Conservation (phyloP, 106 monocot species). For the Xerophyta viscosa region DNA sequence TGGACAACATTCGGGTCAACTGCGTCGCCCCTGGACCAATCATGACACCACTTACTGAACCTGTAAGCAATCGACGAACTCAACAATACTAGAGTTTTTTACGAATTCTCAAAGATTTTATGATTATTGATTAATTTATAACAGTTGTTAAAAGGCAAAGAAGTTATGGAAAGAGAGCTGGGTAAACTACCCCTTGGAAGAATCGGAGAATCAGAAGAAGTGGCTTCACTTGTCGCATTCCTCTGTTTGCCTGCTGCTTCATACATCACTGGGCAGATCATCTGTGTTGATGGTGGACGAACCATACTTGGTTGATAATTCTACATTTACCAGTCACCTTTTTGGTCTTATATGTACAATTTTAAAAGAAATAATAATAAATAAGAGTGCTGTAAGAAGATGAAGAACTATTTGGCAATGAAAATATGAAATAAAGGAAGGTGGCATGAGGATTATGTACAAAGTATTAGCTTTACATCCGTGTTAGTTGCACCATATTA, state of each 20-base stretch:
- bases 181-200: slow-evolving; percentile 3
- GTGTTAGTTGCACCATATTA: too few relatives aligned
- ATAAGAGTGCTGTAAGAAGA: too few relatives aligned
- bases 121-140: not conserved
- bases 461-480: too few relatives aligned
- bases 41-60: slow-evolving; percentile 30
- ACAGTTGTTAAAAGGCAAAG: not conserved
- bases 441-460: too few relatives aligned
- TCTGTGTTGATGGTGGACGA: slow-evolving; percentile 6
- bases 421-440: too few relatives aligned
- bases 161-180: not conserved
- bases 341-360: too few relatives aligned
- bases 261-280: slow-evolving; percentile 7
- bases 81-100: too few relatives aligned
- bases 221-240: slow-evolving; percentile 7
- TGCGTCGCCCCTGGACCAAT: slow-evolving; percentile 45
- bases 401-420: too few relatives aligned
- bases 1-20: slow-evolving; percentile 50
- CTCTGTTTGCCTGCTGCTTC: slow-evolving; percentile 11
- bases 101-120: not conserved
- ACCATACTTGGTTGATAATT: not conserved
- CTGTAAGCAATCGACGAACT: slow-evolving; percentile 8
- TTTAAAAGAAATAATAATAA: too few relatives aligned
- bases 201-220: slow-evolving; percentile 7
- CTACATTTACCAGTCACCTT: too few relatives aligned